Base-by-base conservation (phyloP, 495 filamentous ascomycete genomes). In the Penicillium pancosmium region DNA sequence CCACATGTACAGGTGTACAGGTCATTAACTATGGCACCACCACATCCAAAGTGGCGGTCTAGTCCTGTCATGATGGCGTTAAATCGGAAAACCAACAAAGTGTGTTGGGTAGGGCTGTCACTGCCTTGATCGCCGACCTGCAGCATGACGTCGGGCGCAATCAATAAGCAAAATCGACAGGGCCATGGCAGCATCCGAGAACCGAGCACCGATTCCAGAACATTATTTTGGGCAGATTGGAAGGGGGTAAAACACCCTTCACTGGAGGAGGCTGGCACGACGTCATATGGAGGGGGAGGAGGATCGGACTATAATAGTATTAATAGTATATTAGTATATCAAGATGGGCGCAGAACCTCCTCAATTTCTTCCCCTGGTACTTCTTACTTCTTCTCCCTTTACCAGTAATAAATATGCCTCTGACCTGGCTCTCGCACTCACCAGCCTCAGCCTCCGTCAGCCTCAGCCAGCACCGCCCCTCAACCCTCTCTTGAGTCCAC, bases 101-200 rank as follows among this genome's bases (percentile, higher is more conserved):
- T 6, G 11, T 40, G 36, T 44, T 44, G 15, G 19, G 52, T 52
- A 62, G 59, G 59, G 62, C 59, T 62, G 34, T 34, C 47, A 41
- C 56, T 59, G 15, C 53, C 63, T 47, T 59, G 59, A 36, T 52
- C 46, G n/a, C 21, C 60, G 5, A 11, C 21, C 51, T 65, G 65
- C 65, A 60, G 38, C 43, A 68, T 68, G 65, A 68, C 65, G 65
- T 68, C 56, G 59, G 41, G 16, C 36, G 5, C 5, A 19, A n/a
- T 1, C 41, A 44, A 4, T 18, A 16, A 44, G n/a, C 41, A 19
- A 19, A 44, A n/a, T 38, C 21, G 50, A 53, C 50, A 53, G 50
- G 34, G 15, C 16, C 16, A 40, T 27, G 23, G 9, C 18, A 38
- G 36, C 15, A 4, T 12, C 12, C 36, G 36, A 12, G 12, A 38